Evolutionary conservation across 805 yeast species (phyloP).

Genomic region (Kodamaea kakaduensis): DNA sequence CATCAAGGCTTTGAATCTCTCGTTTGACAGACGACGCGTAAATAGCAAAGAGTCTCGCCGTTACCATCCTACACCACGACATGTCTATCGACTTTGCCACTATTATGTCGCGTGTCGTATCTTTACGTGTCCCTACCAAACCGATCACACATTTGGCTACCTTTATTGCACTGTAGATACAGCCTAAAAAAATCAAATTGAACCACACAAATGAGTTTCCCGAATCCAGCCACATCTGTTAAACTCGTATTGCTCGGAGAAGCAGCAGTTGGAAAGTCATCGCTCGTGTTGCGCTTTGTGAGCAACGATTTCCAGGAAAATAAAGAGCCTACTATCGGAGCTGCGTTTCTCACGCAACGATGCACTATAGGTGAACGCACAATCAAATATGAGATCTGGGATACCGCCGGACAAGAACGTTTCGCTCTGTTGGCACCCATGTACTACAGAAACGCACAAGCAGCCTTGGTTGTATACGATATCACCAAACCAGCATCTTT

Average conservation of each 20-base stretch:
- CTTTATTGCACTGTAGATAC: not conserved
- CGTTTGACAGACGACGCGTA: too few species aligned
- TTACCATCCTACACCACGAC: too few species aligned
- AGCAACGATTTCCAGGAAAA: conserved; percentile 95
- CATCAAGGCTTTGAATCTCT: too few species aligned
- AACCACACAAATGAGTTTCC: conserved; percentile 19
- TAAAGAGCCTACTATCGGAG: conserved; percentile 97
- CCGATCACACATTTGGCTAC: conserved; percentile 8
- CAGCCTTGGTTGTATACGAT: conserved; percentile 93
- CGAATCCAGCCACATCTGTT: conserved; percentile 59
- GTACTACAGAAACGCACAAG: conserved; percentile 97
- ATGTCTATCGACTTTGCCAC: too few species aligned
- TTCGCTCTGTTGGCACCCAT: conserved; percentile 95
- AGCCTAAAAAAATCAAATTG: not conserved
- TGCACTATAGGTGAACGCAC: conserved; percentile 83
- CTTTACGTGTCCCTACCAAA: conserved; percentile 6
- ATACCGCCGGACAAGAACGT: conserved; percentile 97
- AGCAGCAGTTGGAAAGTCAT: conserved; percentile 97
- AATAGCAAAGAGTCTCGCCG: too few species aligned
- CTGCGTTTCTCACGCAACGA: conserved; percentile 92
- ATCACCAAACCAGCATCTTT: conserved; percentile 93
- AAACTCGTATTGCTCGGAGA: conserved; percentile 92
- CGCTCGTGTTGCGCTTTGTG: conserved; percentile 87
- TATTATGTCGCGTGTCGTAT: too few species aligned
- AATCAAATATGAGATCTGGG: conserved; percentile 93